Evolutionary conservation across 768 basidiomycete species (phyloP).

Genomic region (Podaxis sp.): DNA sequence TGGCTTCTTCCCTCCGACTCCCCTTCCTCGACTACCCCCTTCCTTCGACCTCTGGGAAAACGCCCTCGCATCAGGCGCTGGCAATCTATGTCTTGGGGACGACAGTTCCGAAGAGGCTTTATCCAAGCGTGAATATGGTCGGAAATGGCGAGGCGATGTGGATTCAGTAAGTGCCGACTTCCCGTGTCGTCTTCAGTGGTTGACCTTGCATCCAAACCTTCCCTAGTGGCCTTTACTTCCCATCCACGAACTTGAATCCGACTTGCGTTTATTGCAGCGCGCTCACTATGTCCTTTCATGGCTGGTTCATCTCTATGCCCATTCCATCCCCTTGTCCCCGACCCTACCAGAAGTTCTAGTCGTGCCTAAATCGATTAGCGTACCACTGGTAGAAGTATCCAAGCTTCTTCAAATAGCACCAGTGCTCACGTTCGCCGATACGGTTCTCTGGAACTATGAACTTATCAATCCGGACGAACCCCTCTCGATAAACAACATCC

Average conservation of each 20-base stretch:
- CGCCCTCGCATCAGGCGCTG: slow-evolving; percentile 53
- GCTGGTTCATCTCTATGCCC: slow-evolving; percentile 87
- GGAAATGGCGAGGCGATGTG: slow-evolving; percentile 66
- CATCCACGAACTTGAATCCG: slow-evolving; percentile 46
- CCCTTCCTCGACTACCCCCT: slow-evolving; percentile 52
- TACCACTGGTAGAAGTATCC: slow-evolving; percentile 79
- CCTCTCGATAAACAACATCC: slow-evolving; percentile 71
- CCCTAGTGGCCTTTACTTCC: slow-evolving; percentile 71
- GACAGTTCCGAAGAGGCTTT: slow-evolving; percentile 48
- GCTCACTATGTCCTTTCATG: slow-evolving; percentile 90
- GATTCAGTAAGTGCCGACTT: slow-evolving; percentile 49
- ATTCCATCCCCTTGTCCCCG: slow-evolving; percentile 58
- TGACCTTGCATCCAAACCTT: slow-evolving; percentile 4
- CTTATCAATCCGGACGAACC: slow-evolving; percentile 55
- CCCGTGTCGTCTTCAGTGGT: background rate
- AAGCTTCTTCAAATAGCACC: slow-evolving; percentile 82
- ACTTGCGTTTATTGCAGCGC: slow-evolving; percentile 68
- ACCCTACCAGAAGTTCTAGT: slow-evolving; percentile 34
- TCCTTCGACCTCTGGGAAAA: slow-evolving; percentile 71
- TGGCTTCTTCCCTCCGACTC: slow-evolving; percentile 80
- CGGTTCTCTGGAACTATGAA: slow-evolving; percentile 92
- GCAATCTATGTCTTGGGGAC: slow-evolving; percentile 54
- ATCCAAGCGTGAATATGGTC: slow-evolving; percentile 51
- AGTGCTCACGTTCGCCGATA: slow-evolving; percentile 93
- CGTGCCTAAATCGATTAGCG: slow-evolving; percentile 74